phyloP scores from a whole-genome alignment of 306 rosid species.

The Glycine latifolia region DNA sequence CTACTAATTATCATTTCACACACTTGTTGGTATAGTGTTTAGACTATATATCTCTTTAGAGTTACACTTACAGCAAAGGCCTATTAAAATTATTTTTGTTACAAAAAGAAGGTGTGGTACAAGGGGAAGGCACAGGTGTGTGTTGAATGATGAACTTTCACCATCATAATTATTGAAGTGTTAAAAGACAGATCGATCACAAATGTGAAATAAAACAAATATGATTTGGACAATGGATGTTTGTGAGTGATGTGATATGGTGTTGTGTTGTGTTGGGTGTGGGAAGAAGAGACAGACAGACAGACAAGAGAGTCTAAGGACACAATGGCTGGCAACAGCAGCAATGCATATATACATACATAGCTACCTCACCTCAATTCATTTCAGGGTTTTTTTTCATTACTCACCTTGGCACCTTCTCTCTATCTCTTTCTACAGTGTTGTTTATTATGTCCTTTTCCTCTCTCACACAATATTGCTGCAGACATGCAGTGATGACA shows the following conservation, averaged over 20 bases:
- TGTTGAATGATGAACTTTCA: slow-evolving; percentile 44
- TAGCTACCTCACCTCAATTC: not conserved
- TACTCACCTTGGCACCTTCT: too few relatives aligned
- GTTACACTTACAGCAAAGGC: too few relatives aligned
- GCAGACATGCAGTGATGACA: slow-evolving; percentile 56
- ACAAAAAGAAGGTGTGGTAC: slow-evolving; percentile 27
- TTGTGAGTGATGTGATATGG: slow-evolving; percentile 28
- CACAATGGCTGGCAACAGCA: not conserved
- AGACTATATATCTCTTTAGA: too few relatives aligned
- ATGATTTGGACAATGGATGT: slow-evolving; percentile 21
- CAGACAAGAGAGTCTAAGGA: slow-evolving; percentile 42
- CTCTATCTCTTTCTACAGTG: slow-evolving; percentile 4
- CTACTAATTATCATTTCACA: too few relatives aligned
- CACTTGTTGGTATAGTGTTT: too few relatives aligned
- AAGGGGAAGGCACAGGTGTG: not conserved
- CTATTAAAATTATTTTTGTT: not conserved
- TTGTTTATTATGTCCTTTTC: slow-evolving; percentile 16
- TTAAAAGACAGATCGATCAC: slow-evolving; percentile 34
- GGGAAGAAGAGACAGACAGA: slow-evolving; percentile 21
- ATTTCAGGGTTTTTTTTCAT: not conserved
- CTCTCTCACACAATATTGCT: slow-evolving; percentile 26
- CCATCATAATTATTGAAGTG: slow-evolving; percentile 35
- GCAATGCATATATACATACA: not conserved
- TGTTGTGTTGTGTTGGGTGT: not conserved
- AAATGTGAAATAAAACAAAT: slow-evolving; percentile 21